phyloP scores from a whole-genome alignment of 1,284 basidiomycete genomes.

The Heterobasidion parviporum region DNA sequence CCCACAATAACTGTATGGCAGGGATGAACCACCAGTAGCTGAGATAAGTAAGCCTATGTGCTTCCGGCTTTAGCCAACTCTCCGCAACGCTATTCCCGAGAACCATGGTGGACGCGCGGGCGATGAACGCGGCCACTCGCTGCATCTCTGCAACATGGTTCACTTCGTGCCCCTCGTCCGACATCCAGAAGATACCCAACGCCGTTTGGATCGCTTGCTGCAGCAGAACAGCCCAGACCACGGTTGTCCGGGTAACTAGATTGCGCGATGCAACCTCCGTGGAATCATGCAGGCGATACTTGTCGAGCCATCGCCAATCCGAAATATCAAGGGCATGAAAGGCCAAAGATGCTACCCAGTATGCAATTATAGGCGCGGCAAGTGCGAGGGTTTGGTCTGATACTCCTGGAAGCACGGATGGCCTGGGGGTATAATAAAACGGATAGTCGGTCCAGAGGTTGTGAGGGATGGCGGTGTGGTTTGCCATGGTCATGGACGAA shows the following conservation, averaged over 20 bases:
- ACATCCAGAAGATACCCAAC: conserved; percentile 67
- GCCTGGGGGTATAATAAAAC: conserved; percentile 55
- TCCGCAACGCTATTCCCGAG: conserved; percentile 25
- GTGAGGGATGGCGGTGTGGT: background rate
- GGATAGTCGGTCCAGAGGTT: conserved; percentile 22
- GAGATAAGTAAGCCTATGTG: conserved; percentile 53
- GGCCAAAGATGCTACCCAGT: conserved; percentile 79
- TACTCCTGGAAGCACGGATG: conserved; percentile 49
- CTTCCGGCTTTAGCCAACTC: conserved; percentile 30
- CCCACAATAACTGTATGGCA: conserved; percentile 63
- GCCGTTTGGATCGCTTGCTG: conserved; percentile 85
- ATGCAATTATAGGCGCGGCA: conserved; percentile 72
- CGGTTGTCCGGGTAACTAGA: conserved; percentile 61
- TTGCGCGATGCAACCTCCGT: conserved; percentile 76
- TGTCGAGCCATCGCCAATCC: conserved; percentile 73
- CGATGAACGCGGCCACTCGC: conserved; percentile 30
- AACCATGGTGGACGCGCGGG: conserved; percentile 31
- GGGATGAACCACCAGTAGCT: conserved; percentile 97
- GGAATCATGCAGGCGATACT: conserved; percentile 84
- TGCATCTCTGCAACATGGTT: conserved; percentile 48
- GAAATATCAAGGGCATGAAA: conserved; percentile 80
- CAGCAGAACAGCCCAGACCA: conserved; percentile 73
- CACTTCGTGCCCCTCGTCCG: conserved; percentile 36
- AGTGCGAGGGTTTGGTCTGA: conserved; percentile 75
- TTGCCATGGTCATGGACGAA: background rate